These are phyloP conservation scores for Hypoxylon sp. DNA, from an alignment of 2,329 filamentous ascomycete species.

Conservation along the genomic window DNA sequence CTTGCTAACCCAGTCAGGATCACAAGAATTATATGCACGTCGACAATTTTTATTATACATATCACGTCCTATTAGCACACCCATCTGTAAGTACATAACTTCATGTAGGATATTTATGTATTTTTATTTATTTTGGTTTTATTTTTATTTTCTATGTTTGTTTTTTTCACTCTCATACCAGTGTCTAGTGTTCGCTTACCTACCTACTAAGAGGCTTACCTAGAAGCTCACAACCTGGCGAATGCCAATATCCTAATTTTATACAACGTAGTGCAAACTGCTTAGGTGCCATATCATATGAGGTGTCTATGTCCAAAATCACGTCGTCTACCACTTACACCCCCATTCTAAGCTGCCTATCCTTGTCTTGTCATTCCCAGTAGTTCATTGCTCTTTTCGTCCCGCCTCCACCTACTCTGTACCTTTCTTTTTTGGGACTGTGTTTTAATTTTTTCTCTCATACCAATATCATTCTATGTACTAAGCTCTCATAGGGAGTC, in stretches of 20 bases:
- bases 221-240: too few relatives aligned
- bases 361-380: constrained; percentile 43
- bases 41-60: constrained; percentile 16
- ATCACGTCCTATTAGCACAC: constrained; percentile 24
- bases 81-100: constrained; percentile 20
- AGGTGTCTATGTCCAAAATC: constrained; percentile 17
- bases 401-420: constrained; percentile 36
- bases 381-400: constrained; percentile 41
- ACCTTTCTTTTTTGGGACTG: constrained; percentile 32
- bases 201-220: too few relatives aligned
- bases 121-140: too few relatives aligned
- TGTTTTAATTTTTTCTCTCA: constrained; percentile 8
- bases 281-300: constrained; percentile 1
- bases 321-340: constrained; percentile 31
- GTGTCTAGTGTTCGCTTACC: too few relatives aligned
- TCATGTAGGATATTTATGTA: constrained; percentile 16
- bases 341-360: constrained; percentile 28
- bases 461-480: constrained; percentile 22
- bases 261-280: constrained; percentile 30
- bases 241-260: too few relatives aligned
- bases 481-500: constrained; percentile 23
- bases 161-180: too few relatives aligned
- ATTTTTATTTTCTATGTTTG: too few relatives aligned
- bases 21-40: constrained; percentile 21
- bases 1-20: constrained; percentile 10